phyloP scores from a whole-genome alignment of 176 grass and related monocot genomes.

The Chrysopogon serrulatus region DNA sequence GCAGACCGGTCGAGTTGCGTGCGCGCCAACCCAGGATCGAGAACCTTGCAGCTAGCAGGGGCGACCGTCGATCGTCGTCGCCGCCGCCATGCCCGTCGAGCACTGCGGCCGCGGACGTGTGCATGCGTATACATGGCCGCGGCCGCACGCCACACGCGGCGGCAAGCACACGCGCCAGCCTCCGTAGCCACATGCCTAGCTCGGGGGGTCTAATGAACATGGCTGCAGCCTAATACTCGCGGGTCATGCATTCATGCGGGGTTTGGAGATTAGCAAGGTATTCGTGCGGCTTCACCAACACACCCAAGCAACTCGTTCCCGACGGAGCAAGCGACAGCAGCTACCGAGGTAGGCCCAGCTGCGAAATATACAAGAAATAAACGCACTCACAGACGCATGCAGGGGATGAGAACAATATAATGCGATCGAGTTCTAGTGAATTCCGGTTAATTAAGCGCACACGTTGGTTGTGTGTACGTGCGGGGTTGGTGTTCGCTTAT shows the following conservation, averaged over 20 bases:
- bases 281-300: conserved; percentile 33
- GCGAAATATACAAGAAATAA: not conserved
- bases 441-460: not conserved
- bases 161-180: not conserved
- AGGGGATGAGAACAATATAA: not conserved
- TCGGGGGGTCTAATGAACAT: not conserved
- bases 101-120: not conserved
- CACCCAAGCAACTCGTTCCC: conserved; percentile 52
- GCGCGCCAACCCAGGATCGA: not conserved
- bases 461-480: conserved; percentile 15
- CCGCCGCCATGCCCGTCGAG: not conserved
- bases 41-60: not conserved
- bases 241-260: no score
- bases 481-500: not conserved
- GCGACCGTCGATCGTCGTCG: not conserved
- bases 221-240: not conserved
- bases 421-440: not conserved
- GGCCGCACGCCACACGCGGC: conserved; percentile 17
- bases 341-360: not conserved
- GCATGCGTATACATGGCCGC: not conserved
- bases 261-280: conserved; percentile 15
- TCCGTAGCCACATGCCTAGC: conserved; percentile 20
- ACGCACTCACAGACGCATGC: not conserved
- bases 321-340: not conserved
- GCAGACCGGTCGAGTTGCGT: conserved; percentile 16